Evolutionary conservation across 441 rosid species (phyloP).

Genomic region (Gossypium trilobum): DNA sequence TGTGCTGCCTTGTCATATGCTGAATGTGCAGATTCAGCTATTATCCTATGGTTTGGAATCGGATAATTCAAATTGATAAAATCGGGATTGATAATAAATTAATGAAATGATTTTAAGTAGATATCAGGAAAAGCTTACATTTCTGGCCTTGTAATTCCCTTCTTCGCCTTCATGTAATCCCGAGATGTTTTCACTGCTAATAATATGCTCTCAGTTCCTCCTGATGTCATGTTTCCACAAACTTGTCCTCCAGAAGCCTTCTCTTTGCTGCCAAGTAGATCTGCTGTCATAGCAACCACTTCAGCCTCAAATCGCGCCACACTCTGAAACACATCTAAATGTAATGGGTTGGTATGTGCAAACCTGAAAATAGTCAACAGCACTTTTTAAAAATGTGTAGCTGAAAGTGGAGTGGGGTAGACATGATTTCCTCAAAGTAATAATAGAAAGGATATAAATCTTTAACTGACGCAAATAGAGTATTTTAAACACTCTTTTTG

Average conservation of each 20-base stretch:
- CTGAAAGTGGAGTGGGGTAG: neutral
- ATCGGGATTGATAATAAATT: constrained; percentile 9
- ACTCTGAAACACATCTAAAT: constrained; percentile 76
- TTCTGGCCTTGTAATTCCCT: constrained; percentile 83
- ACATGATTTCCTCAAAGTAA: constrained; percentile 6
- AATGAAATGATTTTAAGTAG: neutral
- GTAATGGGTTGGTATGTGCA: constrained; percentile 93
- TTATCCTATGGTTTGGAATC: constrained; percentile 50
- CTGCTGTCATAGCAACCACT: constrained; percentile 92
- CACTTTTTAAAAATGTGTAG: constrained; percentile 3
- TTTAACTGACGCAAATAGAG: neutral
- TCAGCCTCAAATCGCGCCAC: constrained; percentile 83
- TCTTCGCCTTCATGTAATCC: constrained; percentile 81
- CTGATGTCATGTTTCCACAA: constrained; percentile 98
- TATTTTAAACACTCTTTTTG: neutral
- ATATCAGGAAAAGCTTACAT: constrained; percentile 36
- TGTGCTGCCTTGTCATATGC: constrained; percentile 97
- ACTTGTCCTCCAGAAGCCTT: constrained; percentile 69
- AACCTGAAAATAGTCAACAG: constrained; percentile 52
- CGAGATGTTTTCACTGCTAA: constrained; percentile 88
- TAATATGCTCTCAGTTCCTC: constrained; percentile 91
- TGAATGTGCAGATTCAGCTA: constrained; percentile 90
- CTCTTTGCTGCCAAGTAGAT: constrained; percentile 68
- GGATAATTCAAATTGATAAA: constrained; percentile 14
- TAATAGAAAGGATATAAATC: neutral